Conservation (phyloP, 495 filamentous ascomycete species). For the Antarctomyces pellizariae region DNA sequence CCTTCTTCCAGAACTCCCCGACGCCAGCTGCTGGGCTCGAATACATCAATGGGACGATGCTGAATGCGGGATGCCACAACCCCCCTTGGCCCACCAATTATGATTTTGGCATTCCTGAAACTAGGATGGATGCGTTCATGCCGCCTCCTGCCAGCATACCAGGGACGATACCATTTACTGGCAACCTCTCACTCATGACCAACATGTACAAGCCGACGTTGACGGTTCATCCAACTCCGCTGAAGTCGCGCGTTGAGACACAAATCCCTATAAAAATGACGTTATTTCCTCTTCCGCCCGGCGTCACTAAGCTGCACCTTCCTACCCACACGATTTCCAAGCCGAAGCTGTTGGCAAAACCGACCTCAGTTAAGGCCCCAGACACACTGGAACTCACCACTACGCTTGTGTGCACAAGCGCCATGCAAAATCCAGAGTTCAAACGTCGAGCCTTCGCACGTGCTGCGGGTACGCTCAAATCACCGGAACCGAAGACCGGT, state of each 20-base stretch:
- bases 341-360: constrained; percentile 59
- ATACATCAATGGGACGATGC: constrained; percentile 13
- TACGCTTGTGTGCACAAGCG: constrained; percentile 71
- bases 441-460: constrained; percentile 38
- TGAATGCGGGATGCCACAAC: constrained; percentile 6
- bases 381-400: constrained; percentile 66
- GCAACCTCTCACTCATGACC: constrained; percentile 2
- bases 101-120: constrained; percentile 1
- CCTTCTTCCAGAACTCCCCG: constrained; percentile 28
- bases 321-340: constrained; percentile 80
- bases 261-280: constrained; percentile 69
- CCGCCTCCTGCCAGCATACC: constrained; percentile 1
- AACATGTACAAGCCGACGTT: constrained; percentile 18
- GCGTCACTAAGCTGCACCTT: constrained; percentile 58
- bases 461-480: constrained; percentile 26
- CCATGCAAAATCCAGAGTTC: constrained; percentile 54
- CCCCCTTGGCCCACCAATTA: constrained; percentile 8
- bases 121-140: not conserved
- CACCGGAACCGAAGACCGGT: constrained; percentile 5
- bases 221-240: constrained; percentile 37
- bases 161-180: too few relatives aligned
- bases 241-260: constrained; percentile 85
- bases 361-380: constrained; percentile 27
- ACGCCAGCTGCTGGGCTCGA: constrained; percentile 25
- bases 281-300: constrained; percentile 42